Evolutionary conservation across 2,329 filamentous ascomycete species (phyloP), one percentile per base, ranked within the genome.

Genomic region (Paracoccidioides brasiliensis): DNA sequence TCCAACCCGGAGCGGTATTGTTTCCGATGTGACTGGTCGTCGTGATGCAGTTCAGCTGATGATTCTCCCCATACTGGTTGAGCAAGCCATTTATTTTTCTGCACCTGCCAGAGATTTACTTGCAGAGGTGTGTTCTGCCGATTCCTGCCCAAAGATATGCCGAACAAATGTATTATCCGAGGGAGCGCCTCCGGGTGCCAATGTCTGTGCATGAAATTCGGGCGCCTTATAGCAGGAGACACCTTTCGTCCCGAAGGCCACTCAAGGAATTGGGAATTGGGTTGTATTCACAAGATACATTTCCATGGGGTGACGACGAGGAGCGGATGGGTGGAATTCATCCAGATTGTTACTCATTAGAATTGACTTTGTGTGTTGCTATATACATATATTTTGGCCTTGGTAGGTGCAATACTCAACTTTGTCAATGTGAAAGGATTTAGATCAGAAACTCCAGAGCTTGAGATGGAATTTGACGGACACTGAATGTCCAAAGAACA

Each of bases 161-260:
- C 76, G 74, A 9, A 62, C 61, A 70, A 73, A 77, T 12, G 78
- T 79, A 52, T 75, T 66, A 43, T 69, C 66, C 0, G 69, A 59
- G 1, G 85, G 85, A 0, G 85, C 85, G 3, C 80, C 79, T 57
- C 85, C 85, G 0, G 83, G 70, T 0, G 82, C 76, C 40, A 82
- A 70, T 0, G 76, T 77, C 66, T 88, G 61, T 30, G 80, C 78
- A 63, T 78, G 73, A 73, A 86, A 89, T 64, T 86, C 84, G 22
- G 81, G 81, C 10, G 70, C 82, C 61, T 81, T 80, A 59, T 75
- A 72, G 63, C 60, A n/a, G 68, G 68, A 63, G 79, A 79, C 56
- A 81, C 76, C 58, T 80, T 76, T 61, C 77, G 73, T 53, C 84
- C 84, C 3, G 79, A 77, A 35, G 22, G 54, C 49, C 22, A 38